Conservation (phyloP, 2,329 filamentous ascomycete genomes). For the Beauveria bassiana region DNA sequence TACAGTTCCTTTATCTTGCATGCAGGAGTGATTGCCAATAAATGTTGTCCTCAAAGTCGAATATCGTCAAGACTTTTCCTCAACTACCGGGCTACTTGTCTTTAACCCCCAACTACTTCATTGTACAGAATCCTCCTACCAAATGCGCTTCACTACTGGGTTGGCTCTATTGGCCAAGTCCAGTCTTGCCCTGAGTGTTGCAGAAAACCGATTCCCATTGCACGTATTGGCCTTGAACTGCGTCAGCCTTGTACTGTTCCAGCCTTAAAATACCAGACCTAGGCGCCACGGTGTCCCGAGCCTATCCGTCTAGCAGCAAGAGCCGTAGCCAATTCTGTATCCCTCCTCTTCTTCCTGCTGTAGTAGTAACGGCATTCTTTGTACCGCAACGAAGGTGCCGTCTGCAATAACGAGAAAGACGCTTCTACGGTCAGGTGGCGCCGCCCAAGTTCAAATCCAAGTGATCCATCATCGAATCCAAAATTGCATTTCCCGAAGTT, state of each 20-base stretch:
- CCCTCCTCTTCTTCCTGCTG: background rate
- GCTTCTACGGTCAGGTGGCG: background rate
- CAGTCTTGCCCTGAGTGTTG: background rate
- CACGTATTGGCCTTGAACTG: background rate
- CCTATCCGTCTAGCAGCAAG: background rate
- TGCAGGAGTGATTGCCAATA: background rate
- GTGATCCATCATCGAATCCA: background rate
- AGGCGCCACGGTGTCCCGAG: background rate
- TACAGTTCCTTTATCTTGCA: background rate
- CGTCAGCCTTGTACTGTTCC: too few species aligned
- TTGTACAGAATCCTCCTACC: too few species aligned
- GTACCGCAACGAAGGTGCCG: background rate
- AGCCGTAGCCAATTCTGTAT: background rate
- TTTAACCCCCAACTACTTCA: too few species aligned
- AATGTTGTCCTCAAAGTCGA: background rate
- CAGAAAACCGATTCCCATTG: background rate
- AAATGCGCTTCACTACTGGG: background rate
- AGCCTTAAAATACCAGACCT: too few species aligned
- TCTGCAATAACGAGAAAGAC: background rate
- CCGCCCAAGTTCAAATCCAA: background rate
- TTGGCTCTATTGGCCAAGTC: background rate
- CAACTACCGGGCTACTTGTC: too few species aligned
- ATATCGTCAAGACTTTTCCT: background rate
- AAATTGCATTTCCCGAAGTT: background rate
- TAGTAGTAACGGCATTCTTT: background rate